phyloP scores from a whole-genome alignment of 805 yeast species.

The Kuraishia molischiana region DNA sequence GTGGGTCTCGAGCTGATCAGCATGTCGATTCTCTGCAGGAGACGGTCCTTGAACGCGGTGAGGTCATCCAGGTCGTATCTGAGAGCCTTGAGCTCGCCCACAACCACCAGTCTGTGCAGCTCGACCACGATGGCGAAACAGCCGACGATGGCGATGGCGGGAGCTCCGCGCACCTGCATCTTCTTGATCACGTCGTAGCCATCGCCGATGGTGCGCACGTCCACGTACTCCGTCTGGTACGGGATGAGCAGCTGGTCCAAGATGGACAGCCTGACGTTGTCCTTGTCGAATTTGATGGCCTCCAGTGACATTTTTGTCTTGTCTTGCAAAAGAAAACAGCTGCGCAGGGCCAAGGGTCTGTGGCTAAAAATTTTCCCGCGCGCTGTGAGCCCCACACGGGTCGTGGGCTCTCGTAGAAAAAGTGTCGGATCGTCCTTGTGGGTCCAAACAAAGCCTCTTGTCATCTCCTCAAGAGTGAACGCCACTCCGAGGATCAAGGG shows the following conservation, averaged over 20 bases:
- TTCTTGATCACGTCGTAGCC: constrained; percentile 76
- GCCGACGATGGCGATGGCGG: constrained; percentile 96
- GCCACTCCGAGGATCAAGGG: too few species aligned
- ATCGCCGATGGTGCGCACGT: constrained; percentile 53
- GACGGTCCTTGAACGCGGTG: constrained; percentile 21
- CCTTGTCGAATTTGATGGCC: constrained; percentile 59
- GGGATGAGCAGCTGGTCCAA: constrained; percentile 83
- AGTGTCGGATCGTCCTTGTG: too few species aligned
- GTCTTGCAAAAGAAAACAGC: too few species aligned
- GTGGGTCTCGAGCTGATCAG: constrained; percentile 83
- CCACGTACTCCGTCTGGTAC: constrained; percentile 60
- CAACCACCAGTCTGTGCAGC: constrained; percentile 23
- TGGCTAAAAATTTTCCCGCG: too few species aligned
- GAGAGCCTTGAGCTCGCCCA: constrained; percentile 15
- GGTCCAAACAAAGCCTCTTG: too few species aligned
- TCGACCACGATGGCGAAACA: constrained; percentile 79
- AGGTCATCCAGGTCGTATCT: constrained; percentile 11
- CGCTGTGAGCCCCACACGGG: too few species aligned
- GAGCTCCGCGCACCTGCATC: constrained; percentile 98
- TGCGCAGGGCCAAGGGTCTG: too few species aligned
- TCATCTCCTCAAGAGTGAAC: too few species aligned
- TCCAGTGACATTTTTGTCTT: constrained; percentile 29
- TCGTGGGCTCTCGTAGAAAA: too few species aligned
- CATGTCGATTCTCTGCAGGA: constrained; percentile 45
- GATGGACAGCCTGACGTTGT: constrained; percentile 37